phyloP scores from a whole-genome alignment of 2,329 filamentous ascomycete species.

The Didymella lethalis region DNA sequence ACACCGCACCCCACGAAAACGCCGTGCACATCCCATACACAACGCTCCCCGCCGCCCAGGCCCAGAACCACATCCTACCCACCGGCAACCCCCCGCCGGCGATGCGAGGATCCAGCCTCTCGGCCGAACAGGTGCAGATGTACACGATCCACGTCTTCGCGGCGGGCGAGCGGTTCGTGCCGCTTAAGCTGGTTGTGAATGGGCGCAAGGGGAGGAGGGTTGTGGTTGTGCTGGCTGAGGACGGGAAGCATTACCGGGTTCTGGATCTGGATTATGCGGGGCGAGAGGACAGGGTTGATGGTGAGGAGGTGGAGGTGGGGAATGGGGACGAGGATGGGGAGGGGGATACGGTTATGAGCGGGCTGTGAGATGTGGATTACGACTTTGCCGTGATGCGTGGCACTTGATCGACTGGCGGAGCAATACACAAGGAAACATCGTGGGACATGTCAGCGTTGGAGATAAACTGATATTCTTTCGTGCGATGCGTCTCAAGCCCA shows the following conservation, averaged over 20 bases:
- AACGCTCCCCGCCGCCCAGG: slow-evolving; percentile 10
- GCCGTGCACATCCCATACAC: background rate
- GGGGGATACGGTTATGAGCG: slow-evolving; percentile 23
- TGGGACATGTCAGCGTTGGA: background rate
- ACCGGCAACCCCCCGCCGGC: slow-evolving; percentile 7
- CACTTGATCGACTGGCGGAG: too few relatives aligned
- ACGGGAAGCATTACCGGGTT: slow-evolving; percentile 62
- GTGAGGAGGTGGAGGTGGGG: slow-evolving; percentile 13
- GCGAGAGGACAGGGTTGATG: slow-evolving; percentile 32
- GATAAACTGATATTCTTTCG: background rate
- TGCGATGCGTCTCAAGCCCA: background rate
- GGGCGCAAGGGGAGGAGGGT: slow-evolving; percentile 62
- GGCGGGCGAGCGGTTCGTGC: slow-evolving; percentile 53
- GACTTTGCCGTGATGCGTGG: too few relatives aligned
- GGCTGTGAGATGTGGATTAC: slow-evolving; percentile 22
- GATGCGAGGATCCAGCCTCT: slow-evolving; percentile 13
- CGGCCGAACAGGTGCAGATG: slow-evolving; percentile 17
- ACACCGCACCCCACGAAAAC: slow-evolving; percentile 5
- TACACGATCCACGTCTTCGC: slow-evolving; percentile 59
- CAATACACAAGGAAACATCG: too few relatives aligned
- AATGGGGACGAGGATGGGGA: slow-evolving; percentile 13
- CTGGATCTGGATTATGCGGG: slow-evolving; percentile 61
- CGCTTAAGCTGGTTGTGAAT: slow-evolving; percentile 62
- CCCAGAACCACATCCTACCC: slow-evolving; percentile 15
- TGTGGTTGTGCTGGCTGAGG: slow-evolving; percentile 63